Base-by-base conservation (phyloP, 192 early-diverging fungal genomes). In the Backusella luteola region DNA sequence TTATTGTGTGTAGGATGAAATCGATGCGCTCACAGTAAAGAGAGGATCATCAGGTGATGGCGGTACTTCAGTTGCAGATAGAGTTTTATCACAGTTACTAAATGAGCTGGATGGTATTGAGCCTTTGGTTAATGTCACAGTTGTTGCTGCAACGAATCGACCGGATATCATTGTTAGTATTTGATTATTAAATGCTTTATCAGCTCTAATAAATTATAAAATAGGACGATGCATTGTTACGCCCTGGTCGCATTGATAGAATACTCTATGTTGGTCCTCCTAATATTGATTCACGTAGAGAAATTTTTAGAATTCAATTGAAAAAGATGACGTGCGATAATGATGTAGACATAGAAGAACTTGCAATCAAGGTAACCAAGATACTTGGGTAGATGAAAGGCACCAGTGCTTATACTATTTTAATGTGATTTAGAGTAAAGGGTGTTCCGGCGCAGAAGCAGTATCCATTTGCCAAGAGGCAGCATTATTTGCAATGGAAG, bases 101-200 rank as follows among this genome's bases (percentile, higher is more conserved):
- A 92, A 87, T 71, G 98, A 99, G 81, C 84, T 99, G 71, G 98
- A 99, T 77, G 98, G 98, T 5, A 94, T 99, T 70, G 96, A 98
- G 72, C 93, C 96, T 6, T 81, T 99, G 36, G 92, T 95, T 6
- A 95, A 98, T 85, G 98, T 99, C 1, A 98, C 94, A 0, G 93
- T 99, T 0, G 95, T 99, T 8, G 98, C 97, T 2, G 98, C 98
- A 3, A 99, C 98, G 0, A 99, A 99, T 81, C 91, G 98, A 19
- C 98, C 98, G 0, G 98, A 99, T 82, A 94, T 98, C 67, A 93
- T 99, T 56, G 92, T 91, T 77, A 34, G 85, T 77, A 23, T 23
- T 26, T 59, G 11, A 39, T 12, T 3, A 12, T 39, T 39, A 39
- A 39, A 39, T 39, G 11, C 11, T 26, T 49, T 44, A 71, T n/a